Conservation (phyloP, 176 grass and related monocot genomes). For the Zea luxurians region DNA sequence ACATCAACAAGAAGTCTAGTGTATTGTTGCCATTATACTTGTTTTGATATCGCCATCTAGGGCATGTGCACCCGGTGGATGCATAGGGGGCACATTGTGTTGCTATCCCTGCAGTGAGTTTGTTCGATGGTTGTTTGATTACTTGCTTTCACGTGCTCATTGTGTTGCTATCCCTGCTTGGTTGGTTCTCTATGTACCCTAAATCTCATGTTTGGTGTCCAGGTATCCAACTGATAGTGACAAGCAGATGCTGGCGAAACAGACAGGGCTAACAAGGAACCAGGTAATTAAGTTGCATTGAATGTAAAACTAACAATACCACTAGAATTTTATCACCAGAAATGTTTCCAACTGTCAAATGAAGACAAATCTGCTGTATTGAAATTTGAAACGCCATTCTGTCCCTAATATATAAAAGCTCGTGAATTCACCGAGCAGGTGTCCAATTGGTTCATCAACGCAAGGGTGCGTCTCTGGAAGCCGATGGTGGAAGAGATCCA, state of each 20-base stretch:
- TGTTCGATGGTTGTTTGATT: background rate
- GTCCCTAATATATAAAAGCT: background rate
- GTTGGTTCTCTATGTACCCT: background rate
- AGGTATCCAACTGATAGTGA: constrained; percentile 89
- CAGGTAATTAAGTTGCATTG: constrained; percentile 30
- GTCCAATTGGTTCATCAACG: constrained; percentile 99
- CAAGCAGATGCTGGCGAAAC: constrained; percentile 89
- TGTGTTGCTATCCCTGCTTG: background rate
- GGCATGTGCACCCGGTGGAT: background rate
- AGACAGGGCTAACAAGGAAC: constrained; percentile 79
- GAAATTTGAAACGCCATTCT: background rate
- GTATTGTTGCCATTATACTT: background rate
- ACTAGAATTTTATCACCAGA: background rate
- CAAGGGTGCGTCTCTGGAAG: constrained; percentile 97
- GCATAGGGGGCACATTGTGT: background rate
- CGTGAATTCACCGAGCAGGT: constrained; percentile 45
- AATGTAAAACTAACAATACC: background rate
- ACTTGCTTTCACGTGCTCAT: background rate
- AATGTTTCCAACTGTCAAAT: background rate
- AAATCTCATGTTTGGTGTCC: constrained; percentile 16
- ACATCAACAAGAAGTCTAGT: background rate
- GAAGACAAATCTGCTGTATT: background rate
- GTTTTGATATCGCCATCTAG: background rate
- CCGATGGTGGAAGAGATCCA: constrained; percentile 99
- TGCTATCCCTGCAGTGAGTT: background rate